phyloP scores from a whole-genome alignment of 2,329 filamentous ascomycete genomes.

The Torrubiella hemipterigena region DNA sequence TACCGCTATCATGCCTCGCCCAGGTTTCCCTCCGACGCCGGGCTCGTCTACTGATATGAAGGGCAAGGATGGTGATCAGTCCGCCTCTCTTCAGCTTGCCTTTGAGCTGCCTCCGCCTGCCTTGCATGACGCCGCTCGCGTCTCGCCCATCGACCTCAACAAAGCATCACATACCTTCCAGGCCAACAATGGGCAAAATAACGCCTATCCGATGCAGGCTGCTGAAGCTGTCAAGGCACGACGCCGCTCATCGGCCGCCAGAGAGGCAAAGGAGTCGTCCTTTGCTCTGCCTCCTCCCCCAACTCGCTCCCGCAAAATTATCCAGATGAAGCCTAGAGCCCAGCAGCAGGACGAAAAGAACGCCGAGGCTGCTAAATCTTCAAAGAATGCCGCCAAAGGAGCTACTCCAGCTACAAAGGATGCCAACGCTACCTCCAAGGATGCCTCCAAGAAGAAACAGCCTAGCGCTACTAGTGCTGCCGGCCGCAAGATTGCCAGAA shows the following conservation, averaged over 20 bases:
- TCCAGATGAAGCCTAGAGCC: constrained; percentile 77
- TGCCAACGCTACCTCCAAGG: constrained; percentile 18
- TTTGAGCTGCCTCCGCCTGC: constrained; percentile 73
- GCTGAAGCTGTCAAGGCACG: constrained; percentile 41
- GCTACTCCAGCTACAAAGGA: constrained; percentile 5
- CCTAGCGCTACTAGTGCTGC: constrained; percentile 66
- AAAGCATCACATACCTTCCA: constrained; percentile 2
- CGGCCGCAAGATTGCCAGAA: constrained; percentile 87
- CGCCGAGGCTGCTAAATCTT: constrained; percentile 11
- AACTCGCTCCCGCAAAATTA: constrained; percentile 87
- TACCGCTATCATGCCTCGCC: constrained; percentile 46
- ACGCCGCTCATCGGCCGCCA: constrained; percentile 35
- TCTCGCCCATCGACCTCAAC: constrained; percentile 20
- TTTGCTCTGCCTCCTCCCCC: constrained; percentile 87
- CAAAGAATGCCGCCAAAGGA: constrained; percentile 13
- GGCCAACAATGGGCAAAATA: neutral
- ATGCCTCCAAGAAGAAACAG: constrained; percentile 60
- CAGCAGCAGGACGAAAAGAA: constrained; percentile 31
- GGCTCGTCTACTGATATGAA: constrained; percentile 70
- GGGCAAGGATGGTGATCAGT: constrained; percentile 54
- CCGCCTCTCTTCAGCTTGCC: constrained; percentile 50
- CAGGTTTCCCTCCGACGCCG: constrained; percentile 60
- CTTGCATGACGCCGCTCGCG: constrained; percentile 37
- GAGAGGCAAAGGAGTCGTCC: constrained; percentile 39
- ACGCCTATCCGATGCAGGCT: constrained; percentile 23